Conservation (phyloP, 495 filamentous ascomycete genomes). For the Chaetomidium leptoderma region DNA sequence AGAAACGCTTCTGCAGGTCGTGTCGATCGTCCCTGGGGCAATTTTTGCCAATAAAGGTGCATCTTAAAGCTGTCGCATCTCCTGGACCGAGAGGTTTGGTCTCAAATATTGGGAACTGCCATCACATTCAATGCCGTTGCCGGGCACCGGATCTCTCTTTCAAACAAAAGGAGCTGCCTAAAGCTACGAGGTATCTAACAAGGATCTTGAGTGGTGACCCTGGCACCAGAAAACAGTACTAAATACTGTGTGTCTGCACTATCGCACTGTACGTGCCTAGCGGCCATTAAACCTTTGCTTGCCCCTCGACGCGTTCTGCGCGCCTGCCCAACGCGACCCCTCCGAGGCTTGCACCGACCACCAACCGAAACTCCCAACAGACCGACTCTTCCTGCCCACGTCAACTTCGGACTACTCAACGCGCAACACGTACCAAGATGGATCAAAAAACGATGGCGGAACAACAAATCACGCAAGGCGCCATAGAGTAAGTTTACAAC, state of each 20-base stretch:
- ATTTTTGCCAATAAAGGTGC: no score
- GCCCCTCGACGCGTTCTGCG: slow-evolving; percentile 29
- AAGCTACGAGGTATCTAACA: no score
- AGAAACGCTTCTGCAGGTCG: not conserved
- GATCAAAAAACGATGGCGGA: slow-evolving; percentile 24
- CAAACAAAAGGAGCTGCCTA: no score
- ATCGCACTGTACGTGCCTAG: slow-evolving; percentile 18
- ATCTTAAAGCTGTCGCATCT: no score
- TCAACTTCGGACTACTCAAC: not conserved
- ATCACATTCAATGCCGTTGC: no score
- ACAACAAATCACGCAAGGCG: slow-evolving; percentile 48
- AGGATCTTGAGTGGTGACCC: no score
- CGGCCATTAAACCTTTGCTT: slow-evolving; percentile 27
- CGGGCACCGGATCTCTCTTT: no score
- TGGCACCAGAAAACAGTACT: not conserved
- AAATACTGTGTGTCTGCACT: not conserved
- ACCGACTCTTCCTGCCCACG: not conserved
- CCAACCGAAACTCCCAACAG: not conserved
- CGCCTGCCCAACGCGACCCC: slow-evolving; percentile 16
- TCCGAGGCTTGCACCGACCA: slow-evolving; percentile 1
- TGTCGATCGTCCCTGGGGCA: no score
- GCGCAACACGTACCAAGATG: not conserved
- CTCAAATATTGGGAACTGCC: no score
- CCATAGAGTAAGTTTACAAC: slow-evolving; percentile 44
- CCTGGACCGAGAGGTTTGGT: no score